Percentiles rank a stretch among this genome's conserved stretches.
phyloP scores from a whole-genome alignment of 2,329 filamentous ascomycete genomes.

The Hypocrella siamensis region DNA sequence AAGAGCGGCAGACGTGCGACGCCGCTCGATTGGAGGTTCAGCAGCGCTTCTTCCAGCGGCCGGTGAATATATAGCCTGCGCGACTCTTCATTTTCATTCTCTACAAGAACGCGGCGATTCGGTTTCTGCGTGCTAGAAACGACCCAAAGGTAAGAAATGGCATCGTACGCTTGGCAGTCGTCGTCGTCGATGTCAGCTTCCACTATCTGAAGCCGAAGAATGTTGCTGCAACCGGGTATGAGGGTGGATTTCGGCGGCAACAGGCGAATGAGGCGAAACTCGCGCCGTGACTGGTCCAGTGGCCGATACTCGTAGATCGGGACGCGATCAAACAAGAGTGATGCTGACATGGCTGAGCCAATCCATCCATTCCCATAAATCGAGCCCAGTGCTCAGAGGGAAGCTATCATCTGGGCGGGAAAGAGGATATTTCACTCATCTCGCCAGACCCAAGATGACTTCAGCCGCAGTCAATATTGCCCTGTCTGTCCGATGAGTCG shows the following conservation, averaged over 20 bases:
- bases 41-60: conserved; percentile 14
- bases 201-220: conserved; percentile 12
- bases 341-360: too few relatives aligned
- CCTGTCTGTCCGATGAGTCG: too few relatives aligned
- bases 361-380: too few relatives aligned
- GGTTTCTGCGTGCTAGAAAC: conserved; percentile 4
- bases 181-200: conserved; percentile 7
- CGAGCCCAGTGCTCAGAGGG: too few relatives aligned
- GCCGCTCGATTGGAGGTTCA: conserved; percentile 6
- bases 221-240: conserved; percentile 8
- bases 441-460: too few relatives aligned
- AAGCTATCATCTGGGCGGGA: too few relatives aligned
- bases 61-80: conserved; percentile 10
- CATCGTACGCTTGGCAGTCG: conserved; percentile 8
- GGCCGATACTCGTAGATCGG: too few relatives aligned
- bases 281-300: too few relatives aligned
- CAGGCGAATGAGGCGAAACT: conserved; percentile 13
- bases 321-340: too few relatives aligned
- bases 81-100: conserved; percentile 4
- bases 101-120: conserved; percentile 12
- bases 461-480: too few relatives aligned
- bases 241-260: conserved; percentile 7
- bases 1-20: conserved; percentile 9
- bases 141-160: conserved; percentile 17
- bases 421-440: too few relatives aligned